phyloP scores from a whole-genome alignment of 2,329 filamentous ascomycete genomes.

The Sordariomycetes sp. region DNA sequence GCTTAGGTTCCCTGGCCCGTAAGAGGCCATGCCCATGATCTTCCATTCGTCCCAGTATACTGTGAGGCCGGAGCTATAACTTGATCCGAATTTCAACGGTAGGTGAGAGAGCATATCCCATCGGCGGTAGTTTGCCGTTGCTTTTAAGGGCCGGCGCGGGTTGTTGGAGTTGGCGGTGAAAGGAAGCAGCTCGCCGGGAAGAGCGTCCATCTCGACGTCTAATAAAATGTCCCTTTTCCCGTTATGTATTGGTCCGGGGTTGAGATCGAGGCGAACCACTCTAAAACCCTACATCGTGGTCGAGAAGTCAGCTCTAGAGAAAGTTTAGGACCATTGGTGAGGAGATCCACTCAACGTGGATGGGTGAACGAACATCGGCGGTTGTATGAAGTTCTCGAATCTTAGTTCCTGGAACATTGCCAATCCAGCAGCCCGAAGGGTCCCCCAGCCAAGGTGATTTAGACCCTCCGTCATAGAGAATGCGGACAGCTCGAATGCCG shows the following conservation, averaged over 20 bases:
- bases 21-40: background rate
- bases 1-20: background rate
- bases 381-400: background rate
- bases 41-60: background rate
- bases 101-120: background rate
- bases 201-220: background rate
- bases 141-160: background rate
- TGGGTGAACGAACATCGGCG: background rate
- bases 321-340: background rate
- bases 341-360: background rate
- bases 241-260: background rate
- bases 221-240: background rate
- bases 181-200: background rate
- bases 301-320: background rate
- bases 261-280: background rate
- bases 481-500: background rate
- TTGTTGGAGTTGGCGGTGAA: background rate
- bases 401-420: background rate
- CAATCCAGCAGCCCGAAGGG: background rate
- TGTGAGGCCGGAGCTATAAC: background rate
- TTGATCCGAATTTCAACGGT: background rate
- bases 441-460: background rate
- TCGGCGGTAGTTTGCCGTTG: background rate
- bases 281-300: background rate
- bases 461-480: background rate